Evolutionary conservation across 768 basidiomycete genomes (phyloP).

Genomic region (Strobilomyces dryophilus): DNA sequence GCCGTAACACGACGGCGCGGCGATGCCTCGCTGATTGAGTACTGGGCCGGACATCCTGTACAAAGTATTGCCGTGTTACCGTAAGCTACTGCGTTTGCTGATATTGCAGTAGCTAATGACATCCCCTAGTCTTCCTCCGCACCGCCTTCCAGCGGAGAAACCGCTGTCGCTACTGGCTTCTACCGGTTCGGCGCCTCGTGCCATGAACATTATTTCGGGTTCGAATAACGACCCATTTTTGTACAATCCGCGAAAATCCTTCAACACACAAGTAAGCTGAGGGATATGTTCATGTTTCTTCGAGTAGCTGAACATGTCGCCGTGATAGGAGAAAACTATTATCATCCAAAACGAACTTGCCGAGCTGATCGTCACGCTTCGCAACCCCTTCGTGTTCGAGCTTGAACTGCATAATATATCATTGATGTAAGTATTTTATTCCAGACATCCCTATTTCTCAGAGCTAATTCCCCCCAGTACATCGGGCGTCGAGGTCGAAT

Average conservation of each 20-base stretch:
- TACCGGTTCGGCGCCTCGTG: conserved; percentile 34
- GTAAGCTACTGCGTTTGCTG: conserved; percentile 42
- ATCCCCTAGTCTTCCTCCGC: conserved; percentile 56
- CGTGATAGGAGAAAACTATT: conserved; percentile 48
- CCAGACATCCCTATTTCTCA: not conserved
- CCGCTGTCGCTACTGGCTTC: conserved; percentile 51
- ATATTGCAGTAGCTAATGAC: conserved; percentile 1
- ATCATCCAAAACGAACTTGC: conserved; percentile 80
- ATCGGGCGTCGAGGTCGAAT: conserved; percentile 71
- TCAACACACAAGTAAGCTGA: conserved; percentile 50
- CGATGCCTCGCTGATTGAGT: conserved; percentile 63
- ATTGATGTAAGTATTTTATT: conserved; percentile 55
- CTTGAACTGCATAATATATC: conserved; percentile 80
- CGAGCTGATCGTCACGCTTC: conserved; percentile 80
- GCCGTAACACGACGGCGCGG: conserved; percentile 75
- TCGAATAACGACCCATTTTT: conserved; percentile 78
- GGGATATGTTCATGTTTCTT: not conserved
- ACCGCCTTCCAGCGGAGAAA: conserved; percentile 72
- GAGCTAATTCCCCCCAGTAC: conserved; percentile 49
- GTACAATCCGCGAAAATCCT: conserved; percentile 79
- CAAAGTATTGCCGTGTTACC: conserved; percentile 73
- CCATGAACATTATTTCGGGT: conserved; percentile 46
- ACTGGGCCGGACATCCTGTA: conserved; percentile 83
- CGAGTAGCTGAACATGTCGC: not conserved
- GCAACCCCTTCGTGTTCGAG: conserved; percentile 91